phyloP scores from a whole-genome alignment of 108 stramenopile genomes.

The Mediolabrus comicus region DNA sequence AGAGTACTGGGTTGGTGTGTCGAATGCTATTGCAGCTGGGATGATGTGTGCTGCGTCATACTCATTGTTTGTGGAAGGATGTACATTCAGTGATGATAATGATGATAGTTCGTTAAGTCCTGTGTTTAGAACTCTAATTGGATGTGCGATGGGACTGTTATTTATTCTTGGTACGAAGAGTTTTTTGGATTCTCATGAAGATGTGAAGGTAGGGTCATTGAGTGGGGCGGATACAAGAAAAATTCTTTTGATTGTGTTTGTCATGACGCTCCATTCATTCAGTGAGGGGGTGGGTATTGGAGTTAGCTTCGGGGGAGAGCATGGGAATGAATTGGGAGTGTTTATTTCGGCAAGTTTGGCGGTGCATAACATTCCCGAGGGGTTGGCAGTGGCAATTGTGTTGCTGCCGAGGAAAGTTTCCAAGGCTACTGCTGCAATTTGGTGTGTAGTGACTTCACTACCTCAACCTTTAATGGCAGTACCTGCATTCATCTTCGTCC shows the following conservation, averaged over 20 bases:
- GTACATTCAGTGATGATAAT: conserved; percentile 63
- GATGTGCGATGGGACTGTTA: conserved; percentile 66
- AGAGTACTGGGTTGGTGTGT: conserved; percentile 79
- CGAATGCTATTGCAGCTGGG: conserved; percentile 95
- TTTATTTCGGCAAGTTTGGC: conserved; percentile 96
- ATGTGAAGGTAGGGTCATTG: conserved; percentile 83
- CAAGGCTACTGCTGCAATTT: conserved; percentile 86
- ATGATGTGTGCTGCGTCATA: conserved; percentile 97
- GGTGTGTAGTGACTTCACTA: conserved; percentile 92
- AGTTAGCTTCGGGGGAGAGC: conserved; percentile 87
- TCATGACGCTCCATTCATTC: conserved; percentile 98
- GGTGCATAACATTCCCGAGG: conserved; percentile 99
- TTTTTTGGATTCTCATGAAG: conserved; percentile 88
- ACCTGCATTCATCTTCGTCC: conserved; percentile 95
- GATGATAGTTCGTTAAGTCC: conserved; percentile 56
- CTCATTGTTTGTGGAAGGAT: conserved; percentile 87
- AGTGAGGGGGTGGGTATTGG: conserved; percentile 98
- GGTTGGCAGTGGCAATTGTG: conserved; percentile 95
- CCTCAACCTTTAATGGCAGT: conserved; percentile 99
- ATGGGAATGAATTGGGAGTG: conserved; percentile 88
- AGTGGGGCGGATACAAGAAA: conserved; percentile 88
- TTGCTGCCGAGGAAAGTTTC: conserved; percentile 88
- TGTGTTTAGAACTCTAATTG: conserved; percentile 62
- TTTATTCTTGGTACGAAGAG: conserved; percentile 85
- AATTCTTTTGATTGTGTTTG: conserved; percentile 93